phyloP scores from a whole-genome alignment of 495 filamentous ascomycete genomes.

The Penicillium pancosmium region DNA sequence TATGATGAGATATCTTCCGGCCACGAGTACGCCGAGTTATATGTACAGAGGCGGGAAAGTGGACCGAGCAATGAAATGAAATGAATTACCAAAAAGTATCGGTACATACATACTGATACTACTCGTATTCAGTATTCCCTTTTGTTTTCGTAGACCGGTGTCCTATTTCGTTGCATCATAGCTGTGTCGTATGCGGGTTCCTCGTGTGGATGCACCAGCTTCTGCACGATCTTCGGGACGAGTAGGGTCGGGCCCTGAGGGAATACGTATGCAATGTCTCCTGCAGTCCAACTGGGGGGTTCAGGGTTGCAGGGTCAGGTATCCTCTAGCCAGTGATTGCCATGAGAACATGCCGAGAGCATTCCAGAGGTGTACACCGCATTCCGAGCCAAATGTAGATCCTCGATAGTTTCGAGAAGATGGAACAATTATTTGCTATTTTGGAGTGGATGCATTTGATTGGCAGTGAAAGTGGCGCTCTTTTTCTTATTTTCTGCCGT shows the following conservation, averaged over 20 bases:
- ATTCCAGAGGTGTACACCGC: slow-evolving; percentile 21
- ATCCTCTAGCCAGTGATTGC: slow-evolving; percentile 26
- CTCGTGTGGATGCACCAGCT: slow-evolving; percentile 1
- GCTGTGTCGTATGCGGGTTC: slow-evolving; percentile 3
- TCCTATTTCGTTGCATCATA: not conserved
- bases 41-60: slow-evolving; percentile 7
- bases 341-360: slow-evolving; percentile 30
- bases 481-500: not conserved
- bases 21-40: slow-evolving; percentile 2
- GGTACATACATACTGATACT: not conserved
- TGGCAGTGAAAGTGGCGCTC: no score
- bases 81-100: not conserved
- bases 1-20: slow-evolving; percentile 15
- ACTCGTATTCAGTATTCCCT: not conserved
- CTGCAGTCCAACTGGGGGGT: not conserved
- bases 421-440: not conserved
- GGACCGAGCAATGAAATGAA: slow-evolving; percentile 9
- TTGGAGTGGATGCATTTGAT: not conserved
- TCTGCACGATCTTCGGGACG: slow-evolving; percentile 1
- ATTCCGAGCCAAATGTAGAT: slow-evolving; percentile 24
- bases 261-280: slow-evolving; percentile 4
- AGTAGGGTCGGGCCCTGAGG: not conserved
- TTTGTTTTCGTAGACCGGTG: not conserved
- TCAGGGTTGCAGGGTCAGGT: slow-evolving; percentile 16
- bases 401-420: slow-evolving; percentile 1